Evolutionary conservation across 441 rosid species (phyloP), one percentile per base, ranked within the genome.

Genomic region (Adansonia gregorii): DNA sequence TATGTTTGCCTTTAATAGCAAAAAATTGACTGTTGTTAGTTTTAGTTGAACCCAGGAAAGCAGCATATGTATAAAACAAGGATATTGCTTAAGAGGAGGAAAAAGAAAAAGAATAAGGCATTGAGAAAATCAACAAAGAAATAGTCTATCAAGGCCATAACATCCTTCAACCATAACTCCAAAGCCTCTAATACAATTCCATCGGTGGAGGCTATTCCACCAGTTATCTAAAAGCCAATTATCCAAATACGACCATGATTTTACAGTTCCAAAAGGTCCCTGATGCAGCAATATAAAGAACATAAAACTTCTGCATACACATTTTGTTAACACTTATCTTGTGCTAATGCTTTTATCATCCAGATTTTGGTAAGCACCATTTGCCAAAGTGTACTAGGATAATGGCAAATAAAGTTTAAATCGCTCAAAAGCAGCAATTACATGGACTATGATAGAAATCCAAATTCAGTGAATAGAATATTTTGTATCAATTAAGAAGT

Each of bases 91-190:
- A 66, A 41, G 8, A 43, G 27, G 71, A 64, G 24, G 52, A 3
- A 17, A 17, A 66, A 17, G 10, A 43, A 65, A 39, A 5, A 39
- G 12, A 65, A 41, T 65, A 41, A 2, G 49, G 14, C n/a, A 41
- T 12, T 41, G n/a, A 64, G 2, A 4, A n/a, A 41, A 41, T 12
- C 2, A 66, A 41, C 14, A 66, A 66, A 41, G 14, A 41, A 9
- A 67, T 7, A 15, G 48, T 65, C 69, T 6, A 27, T 46, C 55
- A 46, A 68, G 73, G 73, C 39, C 55, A 68, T 20, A 46, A 20
- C 4, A 11, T 24, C 35, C 56, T 20, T 67, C 55, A 67, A 46
- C 55, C 17, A 67, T 46, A 67, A n/a, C 35, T 67, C 12, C 56
- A 68, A 20, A 68, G 19, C 27, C 27, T 14, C 4, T 64, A 64